A percentile compares a stretch with the other conserved stretches of the same genome.
Evolutionary conservation across 75 land plant genomes (phyloP).

Genomic region (Selaginella moellendorffii): DNA sequence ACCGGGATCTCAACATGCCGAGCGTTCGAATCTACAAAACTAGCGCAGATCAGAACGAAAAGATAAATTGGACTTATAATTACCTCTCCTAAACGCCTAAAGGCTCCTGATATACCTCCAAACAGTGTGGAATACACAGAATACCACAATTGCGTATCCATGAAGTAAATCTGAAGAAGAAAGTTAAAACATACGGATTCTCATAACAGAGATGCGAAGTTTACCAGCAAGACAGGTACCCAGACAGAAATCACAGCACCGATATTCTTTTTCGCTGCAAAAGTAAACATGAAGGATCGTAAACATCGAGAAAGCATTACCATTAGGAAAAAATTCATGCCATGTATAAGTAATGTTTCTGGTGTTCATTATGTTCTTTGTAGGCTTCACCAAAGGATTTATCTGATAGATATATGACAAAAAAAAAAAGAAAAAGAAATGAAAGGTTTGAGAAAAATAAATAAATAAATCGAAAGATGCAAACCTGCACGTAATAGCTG

Average conservation of each 20-base stretch:
- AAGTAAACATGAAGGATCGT: background rate
- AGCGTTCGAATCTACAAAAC: constrained; percentile 10
- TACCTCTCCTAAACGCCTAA: constrained; percentile 6
- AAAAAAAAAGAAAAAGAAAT: too few relatives aligned
- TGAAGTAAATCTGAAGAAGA: background rate
- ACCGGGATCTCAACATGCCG: constrained; percentile 3
- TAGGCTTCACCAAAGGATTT: constrained; percentile 75
- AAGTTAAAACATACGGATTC: too few relatives aligned
- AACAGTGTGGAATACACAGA: background rate
- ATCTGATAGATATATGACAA: too few relatives aligned
- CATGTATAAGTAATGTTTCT: constrained; percentile 5
- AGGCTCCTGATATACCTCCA: constrained; percentile 5
- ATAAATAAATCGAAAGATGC: background rate
- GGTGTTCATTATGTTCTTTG: constrained; percentile 15
- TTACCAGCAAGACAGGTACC: background rate
- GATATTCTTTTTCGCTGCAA: constrained; percentile 2
- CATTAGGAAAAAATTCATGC: constrained; percentile 11
- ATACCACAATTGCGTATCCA: constrained; percentile 7
- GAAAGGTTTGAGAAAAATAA: too few relatives aligned
- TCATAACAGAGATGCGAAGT: too few relatives aligned
- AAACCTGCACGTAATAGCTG: constrained; percentile 4
- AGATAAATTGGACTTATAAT: too few relatives aligned
- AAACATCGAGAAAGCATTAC: background rate
- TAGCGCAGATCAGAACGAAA: too few relatives aligned
- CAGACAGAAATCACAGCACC: background rate